Conservation (phyloP, 176 grass and related monocot genomes). For the Bolboschoenus planiculmis region DNA sequence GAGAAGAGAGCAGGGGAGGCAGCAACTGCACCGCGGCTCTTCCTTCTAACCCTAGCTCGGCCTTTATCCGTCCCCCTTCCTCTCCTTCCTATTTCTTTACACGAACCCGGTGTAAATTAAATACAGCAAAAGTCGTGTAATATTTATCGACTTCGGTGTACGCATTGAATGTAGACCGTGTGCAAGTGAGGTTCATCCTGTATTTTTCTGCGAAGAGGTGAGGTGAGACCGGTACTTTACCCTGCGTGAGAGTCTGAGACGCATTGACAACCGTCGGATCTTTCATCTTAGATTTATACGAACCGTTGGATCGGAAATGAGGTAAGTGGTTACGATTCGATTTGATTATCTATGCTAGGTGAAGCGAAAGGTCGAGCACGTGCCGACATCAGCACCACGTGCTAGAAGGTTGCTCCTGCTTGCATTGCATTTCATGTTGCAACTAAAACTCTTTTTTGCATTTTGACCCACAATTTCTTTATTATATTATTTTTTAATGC, state of each 20-base stretch:
- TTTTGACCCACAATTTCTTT: too few relatives aligned
- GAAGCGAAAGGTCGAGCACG: background rate
- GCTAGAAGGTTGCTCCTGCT: background rate
- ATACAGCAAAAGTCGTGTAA: too few relatives aligned
- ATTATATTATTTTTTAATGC: too few relatives aligned
- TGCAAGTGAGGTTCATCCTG: background rate
- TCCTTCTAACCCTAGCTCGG: background rate
- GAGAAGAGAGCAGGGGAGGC: conserved; percentile 16
- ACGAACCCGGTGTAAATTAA: background rate
- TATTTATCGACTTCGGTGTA: background rate
- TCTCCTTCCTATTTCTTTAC: background rate
- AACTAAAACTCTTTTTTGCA: too few relatives aligned
- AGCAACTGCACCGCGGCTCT: conserved; percentile 24
- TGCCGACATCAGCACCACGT: background rate
- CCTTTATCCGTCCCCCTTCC: background rate
- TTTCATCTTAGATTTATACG: background rate
- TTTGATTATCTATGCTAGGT: background rate
- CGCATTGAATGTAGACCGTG: background rate
- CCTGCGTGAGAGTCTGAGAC: background rate
- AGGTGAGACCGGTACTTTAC: background rate
- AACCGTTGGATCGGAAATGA: background rate
- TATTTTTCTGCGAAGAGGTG: background rate
- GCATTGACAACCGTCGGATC: background rate
- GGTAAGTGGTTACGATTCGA: background rate
- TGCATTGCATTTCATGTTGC: too few relatives aligned